Percentiles rank a stretch among this genome's conserved stretches.
Conservation (phyloP, 768 basidiomycete species). For the Phaeotremella skinneri region DNA sequence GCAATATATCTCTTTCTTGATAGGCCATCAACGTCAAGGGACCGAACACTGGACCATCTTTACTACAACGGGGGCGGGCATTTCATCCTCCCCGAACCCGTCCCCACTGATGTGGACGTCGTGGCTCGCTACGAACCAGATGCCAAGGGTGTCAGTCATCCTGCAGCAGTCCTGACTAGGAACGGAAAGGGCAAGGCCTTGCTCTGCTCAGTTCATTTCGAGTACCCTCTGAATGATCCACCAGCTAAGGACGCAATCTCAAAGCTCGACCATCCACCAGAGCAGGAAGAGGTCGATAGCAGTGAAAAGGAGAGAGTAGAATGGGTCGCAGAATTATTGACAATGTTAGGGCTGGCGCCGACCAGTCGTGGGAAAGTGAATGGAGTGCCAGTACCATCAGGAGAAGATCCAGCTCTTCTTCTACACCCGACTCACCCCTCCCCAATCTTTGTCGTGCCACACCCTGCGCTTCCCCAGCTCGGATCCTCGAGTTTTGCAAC, state of each 20-base stretch:
- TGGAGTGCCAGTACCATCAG: conserved; percentile 5
- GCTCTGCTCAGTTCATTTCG: conserved; percentile 63
- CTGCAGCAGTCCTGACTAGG: conserved; percentile 53
- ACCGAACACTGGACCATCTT: conserved; percentile 42
- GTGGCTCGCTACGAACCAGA: conserved; percentile 51
- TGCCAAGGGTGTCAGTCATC: conserved; percentile 24
- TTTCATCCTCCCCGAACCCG: conserved; percentile 45
- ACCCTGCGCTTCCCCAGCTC: conserved; percentile 53
- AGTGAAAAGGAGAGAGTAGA: conserved; percentile 48
- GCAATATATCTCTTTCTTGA: conserved; percentile 49
- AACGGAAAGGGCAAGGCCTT: conserved; percentile 59
- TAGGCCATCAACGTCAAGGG: conserved; percentile 19
- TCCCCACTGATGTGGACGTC: conserved; percentile 36
- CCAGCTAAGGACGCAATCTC: conserved; percentile 38
- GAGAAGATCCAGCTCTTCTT: conserved; percentile 34
- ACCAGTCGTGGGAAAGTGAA: conserved; percentile 51
- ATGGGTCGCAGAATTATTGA: conserved; percentile 53
- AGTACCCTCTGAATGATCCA: conserved; percentile 56
- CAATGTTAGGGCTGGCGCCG: conserved; percentile 54
- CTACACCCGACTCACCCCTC: conserved; percentile 56
- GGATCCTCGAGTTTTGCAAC: conserved; percentile 51
- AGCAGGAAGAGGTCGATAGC: conserved; percentile 20
- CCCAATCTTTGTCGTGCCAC: conserved; percentile 63
- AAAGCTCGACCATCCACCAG: conserved; percentile 23
- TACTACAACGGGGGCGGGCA: conserved; percentile 58